Base-by-base conservation (phyloP, 2,329 filamentous ascomycete species). In the Trichoderma cornu-damae region DNA sequence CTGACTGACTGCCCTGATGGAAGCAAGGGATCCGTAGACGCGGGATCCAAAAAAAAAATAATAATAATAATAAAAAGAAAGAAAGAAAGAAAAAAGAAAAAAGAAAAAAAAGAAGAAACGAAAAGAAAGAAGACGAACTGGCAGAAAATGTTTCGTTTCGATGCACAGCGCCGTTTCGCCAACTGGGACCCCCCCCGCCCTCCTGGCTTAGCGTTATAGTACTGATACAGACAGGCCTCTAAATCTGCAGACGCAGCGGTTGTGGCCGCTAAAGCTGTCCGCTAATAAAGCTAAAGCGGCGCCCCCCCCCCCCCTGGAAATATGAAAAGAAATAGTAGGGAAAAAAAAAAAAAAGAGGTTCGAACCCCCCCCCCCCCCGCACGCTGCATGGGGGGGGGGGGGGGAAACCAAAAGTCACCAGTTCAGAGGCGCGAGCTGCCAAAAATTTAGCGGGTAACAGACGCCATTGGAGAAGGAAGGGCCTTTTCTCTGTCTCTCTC, bases 101-200 rank as follows among this genome's bases (percentile, higher is more conserved):
- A n/a, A n/a, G n/a, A n/a, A n/a, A n/a, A n/a, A n/a, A n/a, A n/a
- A n/a, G n/a, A n/a, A n/a, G n/a, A n/a, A n/a, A n/a, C n/a, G n/a
- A n/a, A n/a, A n/a, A n/a, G n/a, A n/a, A n/a, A n/a, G n/a, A n/a
- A n/a, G n/a, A n/a, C 8, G 43, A 26, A 30, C 14, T 16, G 26
- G 3, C 8, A 28, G 24, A 28, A 52, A 43, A 30, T 52, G 49
- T 52, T 52, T 52, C 49, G 49, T 52, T 43, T 43, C n/a, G 49
- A 43, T 30, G 49, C 37, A 43, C 26, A 40, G 20, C 30, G 49
- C 43, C 30, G 49, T 52, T 52, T 52, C 49, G 43, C 37, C 30
- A 49, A 5, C 3, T 6, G 11, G 12, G 6, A 37, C 20, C 46
- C 18, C 20, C 16, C 32, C 11, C 18, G 37, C 6, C 22, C 40